Percentiles rank a stretch among this genome's conserved stretches.
Evolutionary conservation across 805 yeast genomes (phyloP).

Genomic region (Priceomyces medius): DNA sequence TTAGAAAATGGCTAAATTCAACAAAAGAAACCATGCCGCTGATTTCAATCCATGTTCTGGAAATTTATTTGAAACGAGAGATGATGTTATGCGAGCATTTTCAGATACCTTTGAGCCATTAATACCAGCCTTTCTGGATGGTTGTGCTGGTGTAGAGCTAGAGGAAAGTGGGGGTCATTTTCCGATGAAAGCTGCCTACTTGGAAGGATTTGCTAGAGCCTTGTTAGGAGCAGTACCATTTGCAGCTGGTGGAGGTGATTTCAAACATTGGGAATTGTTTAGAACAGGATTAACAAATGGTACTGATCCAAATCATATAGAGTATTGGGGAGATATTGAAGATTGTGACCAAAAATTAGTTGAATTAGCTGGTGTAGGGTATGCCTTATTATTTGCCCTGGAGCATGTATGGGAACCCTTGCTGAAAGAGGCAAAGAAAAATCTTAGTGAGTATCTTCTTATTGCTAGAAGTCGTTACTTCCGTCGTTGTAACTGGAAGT

Average conservation of each 20-base stretch:
- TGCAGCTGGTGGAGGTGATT: constrained; percentile 16
- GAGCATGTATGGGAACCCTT: constrained; percentile 27
- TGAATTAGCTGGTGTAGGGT: constrained; percentile 29
- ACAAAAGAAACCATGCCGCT: too few species aligned
- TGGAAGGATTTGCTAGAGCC: constrained; percentile 29
- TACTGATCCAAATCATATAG: constrained; percentile 21
- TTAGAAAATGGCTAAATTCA: too few species aligned
- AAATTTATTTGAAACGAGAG: constrained; percentile 7
- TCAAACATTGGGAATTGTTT: constrained; percentile 21
- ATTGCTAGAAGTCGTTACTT: constrained; percentile 15
- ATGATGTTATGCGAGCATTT: constrained; percentile 9
- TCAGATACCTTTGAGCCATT: constrained; percentile 10
- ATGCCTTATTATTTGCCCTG: constrained; percentile 20
- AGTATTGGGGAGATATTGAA: constrained; percentile 24
- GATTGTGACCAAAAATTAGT: constrained; percentile 24
- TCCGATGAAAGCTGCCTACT: constrained; percentile 18
- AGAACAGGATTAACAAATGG: constrained; percentile 24
- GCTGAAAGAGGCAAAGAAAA: constrained; percentile 13
- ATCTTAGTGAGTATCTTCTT: constrained; percentile 16
- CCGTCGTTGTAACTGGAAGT: constrained; percentile 24
- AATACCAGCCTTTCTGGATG: constrained; percentile 9
- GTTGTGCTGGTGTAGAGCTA: constrained; percentile 15
- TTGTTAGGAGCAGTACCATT: constrained; percentile 30
- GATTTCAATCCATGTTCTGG: background rate
- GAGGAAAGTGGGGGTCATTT: constrained; percentile 22